phyloP scores from a whole-genome alignment of 257 asterid species.

The Nicotiana undulata region DNA sequence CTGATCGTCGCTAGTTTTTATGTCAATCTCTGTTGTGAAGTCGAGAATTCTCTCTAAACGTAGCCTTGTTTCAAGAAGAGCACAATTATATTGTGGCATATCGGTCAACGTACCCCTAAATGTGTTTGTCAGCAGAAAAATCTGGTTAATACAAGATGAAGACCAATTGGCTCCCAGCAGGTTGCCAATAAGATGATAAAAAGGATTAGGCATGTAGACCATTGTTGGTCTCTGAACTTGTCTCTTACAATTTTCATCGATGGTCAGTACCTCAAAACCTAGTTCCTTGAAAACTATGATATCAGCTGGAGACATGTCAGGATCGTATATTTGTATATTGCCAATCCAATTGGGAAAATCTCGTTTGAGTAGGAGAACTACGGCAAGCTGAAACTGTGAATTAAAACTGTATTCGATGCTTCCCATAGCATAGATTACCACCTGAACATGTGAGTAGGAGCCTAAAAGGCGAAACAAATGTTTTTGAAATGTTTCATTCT shows the following conservation, averaged over 20 bases:
- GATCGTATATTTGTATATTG: neutral
- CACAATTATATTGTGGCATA: neutral
- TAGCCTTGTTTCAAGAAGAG: neutral
- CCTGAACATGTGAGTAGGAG: neutral
- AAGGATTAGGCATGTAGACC: neutral
- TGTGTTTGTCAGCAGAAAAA: neutral
- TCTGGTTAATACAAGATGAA: neutral
- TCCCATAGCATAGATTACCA: neutral
- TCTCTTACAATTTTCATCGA: constrained; percentile 1
- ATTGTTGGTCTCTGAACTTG: neutral
- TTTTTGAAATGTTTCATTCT: neutral
- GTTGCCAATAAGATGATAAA: neutral
- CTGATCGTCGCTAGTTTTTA: neutral
- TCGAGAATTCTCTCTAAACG: neutral
- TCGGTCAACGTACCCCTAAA: neutral
- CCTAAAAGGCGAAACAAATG: neutral
- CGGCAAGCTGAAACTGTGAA: neutral
- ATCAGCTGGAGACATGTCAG: neutral
- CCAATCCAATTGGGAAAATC: neutral
- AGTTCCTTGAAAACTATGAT: neutral
- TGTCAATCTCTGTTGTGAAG: neutral
- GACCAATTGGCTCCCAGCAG: neutral
- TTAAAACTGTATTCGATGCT: neutral
- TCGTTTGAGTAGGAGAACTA: neutral
- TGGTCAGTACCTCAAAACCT: neutral